Evolutionary conservation across 768 basidiomycete species (phyloP).

Genomic region (Tricholoma sp.): DNA sequence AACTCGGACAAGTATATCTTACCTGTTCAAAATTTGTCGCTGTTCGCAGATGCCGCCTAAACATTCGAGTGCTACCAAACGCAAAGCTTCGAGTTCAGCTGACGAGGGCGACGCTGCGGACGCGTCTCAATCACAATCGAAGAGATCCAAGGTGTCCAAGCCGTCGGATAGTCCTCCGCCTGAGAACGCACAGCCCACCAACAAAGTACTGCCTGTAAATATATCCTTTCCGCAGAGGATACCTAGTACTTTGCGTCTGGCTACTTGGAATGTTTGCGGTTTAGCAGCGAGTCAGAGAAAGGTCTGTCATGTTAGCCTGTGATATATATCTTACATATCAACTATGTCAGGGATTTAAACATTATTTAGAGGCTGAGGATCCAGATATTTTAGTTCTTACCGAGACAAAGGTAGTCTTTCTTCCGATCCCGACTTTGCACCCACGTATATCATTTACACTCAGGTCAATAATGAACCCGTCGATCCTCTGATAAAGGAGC

Average conservation of each 20-base stretch:
- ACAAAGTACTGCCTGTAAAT: slow-evolving; percentile 62
- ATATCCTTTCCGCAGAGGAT: slow-evolving; percentile 52
- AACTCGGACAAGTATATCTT: no score
- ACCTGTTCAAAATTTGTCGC: neutral
- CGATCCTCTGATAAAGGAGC: slow-evolving; percentile 49
- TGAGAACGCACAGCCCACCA: slow-evolving; percentile 59
- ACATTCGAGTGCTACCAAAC: slow-evolving; percentile 24
- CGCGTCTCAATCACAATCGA: slow-evolving; percentile 13
- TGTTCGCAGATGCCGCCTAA: slow-evolving; percentile 12
- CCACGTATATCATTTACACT: neutral
- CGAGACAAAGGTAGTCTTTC: slow-evolving; percentile 67
- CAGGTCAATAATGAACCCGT: slow-evolving; percentile 70
- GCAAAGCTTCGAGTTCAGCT: slow-evolving; percentile 23
- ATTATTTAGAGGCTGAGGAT: slow-evolving; percentile 82
- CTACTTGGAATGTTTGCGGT: slow-evolving; percentile 80
- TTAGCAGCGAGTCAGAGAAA: slow-evolving; percentile 74
- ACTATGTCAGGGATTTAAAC: slow-evolving; percentile 63
- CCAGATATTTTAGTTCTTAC: slow-evolving; percentile 81
- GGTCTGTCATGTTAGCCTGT: slow-evolving; percentile 29
- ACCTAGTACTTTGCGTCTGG: slow-evolving; percentile 47
- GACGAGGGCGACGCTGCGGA: slow-evolving; percentile 16
- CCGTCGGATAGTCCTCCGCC: neutral
- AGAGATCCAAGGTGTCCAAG: slow-evolving; percentile 13
- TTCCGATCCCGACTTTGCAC: neutral
- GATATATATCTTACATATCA: neutral